These are phyloP conservation scores for Solanum pinnatisectum DNA, from an alignment of 257 asterid species.

Conservation along the genomic window DNA sequence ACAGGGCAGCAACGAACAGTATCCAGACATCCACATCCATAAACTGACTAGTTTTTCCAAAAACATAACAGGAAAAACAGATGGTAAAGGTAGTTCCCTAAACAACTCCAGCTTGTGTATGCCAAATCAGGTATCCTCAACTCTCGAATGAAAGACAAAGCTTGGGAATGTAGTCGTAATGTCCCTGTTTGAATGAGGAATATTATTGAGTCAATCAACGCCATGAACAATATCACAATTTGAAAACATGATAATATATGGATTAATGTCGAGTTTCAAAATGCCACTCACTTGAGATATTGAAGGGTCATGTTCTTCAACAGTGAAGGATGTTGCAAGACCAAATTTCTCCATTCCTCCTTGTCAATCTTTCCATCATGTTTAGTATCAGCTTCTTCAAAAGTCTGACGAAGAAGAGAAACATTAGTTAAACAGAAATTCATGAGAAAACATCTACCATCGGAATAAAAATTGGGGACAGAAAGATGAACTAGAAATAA, in stretches of 20 bases:
- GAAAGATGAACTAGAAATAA: background rate
- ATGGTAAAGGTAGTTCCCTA: background rate
- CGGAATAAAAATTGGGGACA: background rate
- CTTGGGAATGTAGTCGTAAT: constrained; percentile 90
- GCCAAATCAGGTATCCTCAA: constrained; percentile 47
- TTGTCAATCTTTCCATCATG: constrained; percentile 80
- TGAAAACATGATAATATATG: background rate
- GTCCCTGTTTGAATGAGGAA: constrained; percentile 38
- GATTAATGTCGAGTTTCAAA: background rate
- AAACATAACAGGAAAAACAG: background rate
- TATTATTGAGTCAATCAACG: background rate
- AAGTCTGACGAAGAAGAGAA: constrained; percentile 38
- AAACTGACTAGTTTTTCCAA: background rate
- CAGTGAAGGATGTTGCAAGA: constrained; percentile 71
- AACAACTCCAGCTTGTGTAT: background rate
- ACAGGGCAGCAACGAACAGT: background rate
- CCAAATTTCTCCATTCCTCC: constrained; percentile 84
- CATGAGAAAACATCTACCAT: background rate
- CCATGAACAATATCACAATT: background rate
- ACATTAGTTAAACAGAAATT: background rate
- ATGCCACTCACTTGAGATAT: constrained; percentile 61
- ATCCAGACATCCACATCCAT: background rate
- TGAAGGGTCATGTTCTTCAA: constrained; percentile 91
- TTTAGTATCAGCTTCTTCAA: constrained; percentile 90
- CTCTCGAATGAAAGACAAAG: constrained; percentile 84